Percentiles rank a stretch among this genome's conserved stretches.
phyloP scores from a whole-genome alignment of 345 rosid genomes.

The Raphanus raphanistrum region DNA sequence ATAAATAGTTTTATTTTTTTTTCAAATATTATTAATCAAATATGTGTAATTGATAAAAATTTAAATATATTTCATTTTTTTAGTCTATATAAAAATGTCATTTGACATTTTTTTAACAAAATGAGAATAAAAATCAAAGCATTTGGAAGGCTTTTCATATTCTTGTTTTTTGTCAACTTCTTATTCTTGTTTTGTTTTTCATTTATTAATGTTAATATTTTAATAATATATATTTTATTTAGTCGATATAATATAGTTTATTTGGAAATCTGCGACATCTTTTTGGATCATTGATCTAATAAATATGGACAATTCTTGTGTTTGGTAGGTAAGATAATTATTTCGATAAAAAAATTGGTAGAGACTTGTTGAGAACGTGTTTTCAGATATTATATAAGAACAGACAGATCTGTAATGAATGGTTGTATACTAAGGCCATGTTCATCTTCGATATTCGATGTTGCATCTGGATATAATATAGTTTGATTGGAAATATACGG shows the following conservation, averaged over 20 bases:
- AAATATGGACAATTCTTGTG: neutral
- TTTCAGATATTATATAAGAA: neutral
- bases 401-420: neutral
- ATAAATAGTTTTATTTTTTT: no score
- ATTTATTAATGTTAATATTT: neutral
- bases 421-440: neutral
- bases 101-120: no score
- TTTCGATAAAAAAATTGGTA: neutral
- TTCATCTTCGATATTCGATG: no score
- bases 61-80: no score
- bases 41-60: no score
- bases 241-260: neutral
- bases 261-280: neutral
- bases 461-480: no score
- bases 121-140: neutral
- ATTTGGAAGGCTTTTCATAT: neutral
- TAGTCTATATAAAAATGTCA: no score
- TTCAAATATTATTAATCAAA: no score
- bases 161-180: neutral
- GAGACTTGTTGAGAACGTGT: slow-evolving; percentile 4
- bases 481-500: no score
- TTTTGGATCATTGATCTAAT: neutral
- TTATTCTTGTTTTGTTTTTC: neutral
- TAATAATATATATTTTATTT: neutral
- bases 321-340: neutral